These are phyloP conservation scores for Madurella mycetomatis DNA, from an alignment of 2,329 filamentous ascomycete genomes.

Conservation along the genomic window DNA sequence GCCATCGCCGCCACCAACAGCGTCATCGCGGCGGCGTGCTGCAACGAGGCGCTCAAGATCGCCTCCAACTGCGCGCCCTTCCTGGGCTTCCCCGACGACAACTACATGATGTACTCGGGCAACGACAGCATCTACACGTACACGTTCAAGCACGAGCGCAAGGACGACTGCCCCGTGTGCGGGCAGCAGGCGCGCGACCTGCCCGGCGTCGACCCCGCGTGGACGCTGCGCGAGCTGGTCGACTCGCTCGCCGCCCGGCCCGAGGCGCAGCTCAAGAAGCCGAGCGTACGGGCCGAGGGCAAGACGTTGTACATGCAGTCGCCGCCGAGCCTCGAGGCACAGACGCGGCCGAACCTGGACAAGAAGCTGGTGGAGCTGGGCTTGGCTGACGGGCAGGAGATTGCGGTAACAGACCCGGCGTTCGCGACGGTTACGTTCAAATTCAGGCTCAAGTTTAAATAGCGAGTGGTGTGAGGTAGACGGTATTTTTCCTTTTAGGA, in stretches of 20 bases:
- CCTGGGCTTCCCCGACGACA: slow-evolving; percentile 56
- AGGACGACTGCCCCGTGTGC: slow-evolving; percentile 91
- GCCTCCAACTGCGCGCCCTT: slow-evolving; percentile 76
- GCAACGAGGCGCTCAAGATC: slow-evolving; percentile 95
- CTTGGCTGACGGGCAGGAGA: slow-evolving; percentile 74
- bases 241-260: slow-evolving; percentile 78
- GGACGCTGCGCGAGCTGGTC: slow-evolving; percentile 77
- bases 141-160: slow-evolving; percentile 92
- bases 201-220: slow-evolving; percentile 63
- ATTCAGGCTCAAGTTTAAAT: slow-evolving; percentile 49
- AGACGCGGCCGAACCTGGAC: slow-evolving; percentile 75
- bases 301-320: slow-evolving; percentile 89
- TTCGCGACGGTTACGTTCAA: slow-evolving; percentile 69
- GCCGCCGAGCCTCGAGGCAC: slow-evolving; percentile 74
- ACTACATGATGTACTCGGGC: slow-evolving; percentile 99
- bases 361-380: slow-evolving; percentile 72
- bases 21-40: slow-evolving; percentile 91
- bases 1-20: slow-evolving; percentile 98
- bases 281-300: slow-evolving; percentile 71
- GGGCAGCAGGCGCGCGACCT: slow-evolving; percentile 70
- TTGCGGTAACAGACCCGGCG: slow-evolving; percentile 89
- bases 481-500: neutral
- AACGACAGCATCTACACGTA: slow-evolving; percentile 96
- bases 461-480: slow-evolving; percentile 3
- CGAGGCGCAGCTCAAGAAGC: slow-evolving; percentile 90